These are phyloP conservation scores for Trichoderma atroviride DNA, from an alignment of 2,329 filamentous ascomycete species.

Conservation along the genomic window DNA sequence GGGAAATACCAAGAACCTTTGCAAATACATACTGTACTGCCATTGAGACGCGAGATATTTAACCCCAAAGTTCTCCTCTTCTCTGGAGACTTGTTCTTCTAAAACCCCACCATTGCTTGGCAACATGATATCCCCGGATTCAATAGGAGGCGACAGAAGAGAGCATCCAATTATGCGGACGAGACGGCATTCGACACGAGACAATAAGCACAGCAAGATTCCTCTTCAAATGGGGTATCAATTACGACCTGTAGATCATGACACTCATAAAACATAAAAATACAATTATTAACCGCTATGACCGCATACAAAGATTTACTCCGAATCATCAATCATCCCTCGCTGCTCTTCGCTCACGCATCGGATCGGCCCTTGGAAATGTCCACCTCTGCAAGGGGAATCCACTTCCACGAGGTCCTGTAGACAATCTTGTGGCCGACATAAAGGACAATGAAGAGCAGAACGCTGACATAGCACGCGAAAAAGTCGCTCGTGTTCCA, in stretches of 20 bases:
- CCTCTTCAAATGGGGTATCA: conserved; percentile 19
- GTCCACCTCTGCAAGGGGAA: conserved; percentile 44
- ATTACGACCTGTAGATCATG: conserved; percentile 27
- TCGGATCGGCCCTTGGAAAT: conserved; percentile 30
- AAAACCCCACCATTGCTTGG: neutral
- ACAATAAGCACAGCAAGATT: neutral
- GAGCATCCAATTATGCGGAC: neutral
- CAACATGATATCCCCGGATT: neutral
- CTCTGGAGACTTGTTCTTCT: neutral
- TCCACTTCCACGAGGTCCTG: conserved; percentile 44
- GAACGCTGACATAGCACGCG: conserved; percentile 64
- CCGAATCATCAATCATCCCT: neutral
- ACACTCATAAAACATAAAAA: conserved; percentile 23
- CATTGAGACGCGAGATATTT: neutral
- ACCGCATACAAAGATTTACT: neutral
- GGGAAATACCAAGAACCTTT: neutral
- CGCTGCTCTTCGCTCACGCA: neutral
- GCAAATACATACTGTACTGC: neutral
- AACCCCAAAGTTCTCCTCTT: neutral
- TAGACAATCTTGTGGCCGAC: conserved; percentile 60
- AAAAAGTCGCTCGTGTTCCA: conserved; percentile 66
- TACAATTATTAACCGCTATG: conserved; percentile 13
- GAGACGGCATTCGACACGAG: neutral
- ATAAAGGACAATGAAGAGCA: conserved; percentile 63
- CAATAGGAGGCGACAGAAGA: neutral